Conservation (phyloP, 1,284 basidiomycete species). For the Hypsizygus ulmarius region DNA sequence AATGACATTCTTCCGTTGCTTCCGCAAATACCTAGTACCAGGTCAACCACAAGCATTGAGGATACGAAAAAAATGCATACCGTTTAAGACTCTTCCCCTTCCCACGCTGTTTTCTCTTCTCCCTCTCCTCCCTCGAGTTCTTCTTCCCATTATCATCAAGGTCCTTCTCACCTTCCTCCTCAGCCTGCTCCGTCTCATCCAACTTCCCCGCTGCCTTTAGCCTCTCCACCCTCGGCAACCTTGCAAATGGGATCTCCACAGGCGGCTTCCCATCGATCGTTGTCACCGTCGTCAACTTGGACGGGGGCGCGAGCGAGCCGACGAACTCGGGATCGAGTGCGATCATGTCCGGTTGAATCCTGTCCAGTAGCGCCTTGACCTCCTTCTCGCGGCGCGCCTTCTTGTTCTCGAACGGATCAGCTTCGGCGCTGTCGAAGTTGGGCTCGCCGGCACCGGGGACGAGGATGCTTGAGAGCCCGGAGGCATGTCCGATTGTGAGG, state of each 20-base stretch:
- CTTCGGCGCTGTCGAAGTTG: conserved; percentile 92
- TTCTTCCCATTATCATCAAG: conserved; percentile 38
- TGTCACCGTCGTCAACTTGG: conserved; percentile 53
- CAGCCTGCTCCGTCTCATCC: conserved; percentile 60
- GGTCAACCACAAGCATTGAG: conserved; percentile 2
- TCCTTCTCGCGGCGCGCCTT: conserved; percentile 86
- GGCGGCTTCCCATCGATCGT: conserved; percentile 45
- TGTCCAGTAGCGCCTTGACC: conserved; percentile 88
- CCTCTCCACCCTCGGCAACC: conserved; percentile 72
- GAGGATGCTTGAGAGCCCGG: conserved; percentile 81
- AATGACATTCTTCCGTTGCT: conserved; percentile 91
- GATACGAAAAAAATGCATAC: conserved; percentile 29
- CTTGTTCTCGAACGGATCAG: conserved; percentile 92
- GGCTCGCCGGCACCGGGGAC: conserved; percentile 93
- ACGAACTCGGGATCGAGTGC: conserved; percentile 85
- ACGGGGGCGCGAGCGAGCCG: conserved; percentile 66
- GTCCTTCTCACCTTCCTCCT: conserved; percentile 37
- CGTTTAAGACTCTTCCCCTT: conserved; percentile 83
- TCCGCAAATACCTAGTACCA: conserved; percentile 62
- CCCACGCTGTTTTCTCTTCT: conserved; percentile 82
- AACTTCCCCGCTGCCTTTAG: conserved; percentile 69
- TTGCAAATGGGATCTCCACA: conserved; percentile 61
- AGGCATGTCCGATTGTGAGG: conserved; percentile 72
- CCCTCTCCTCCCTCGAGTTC: conserved; percentile 49
- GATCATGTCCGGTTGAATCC: conserved; percentile 94